Evolutionary conservation across 176 grass and related monocot species (phyloP).

Genomic region (Musa troglodytarum): DNA sequence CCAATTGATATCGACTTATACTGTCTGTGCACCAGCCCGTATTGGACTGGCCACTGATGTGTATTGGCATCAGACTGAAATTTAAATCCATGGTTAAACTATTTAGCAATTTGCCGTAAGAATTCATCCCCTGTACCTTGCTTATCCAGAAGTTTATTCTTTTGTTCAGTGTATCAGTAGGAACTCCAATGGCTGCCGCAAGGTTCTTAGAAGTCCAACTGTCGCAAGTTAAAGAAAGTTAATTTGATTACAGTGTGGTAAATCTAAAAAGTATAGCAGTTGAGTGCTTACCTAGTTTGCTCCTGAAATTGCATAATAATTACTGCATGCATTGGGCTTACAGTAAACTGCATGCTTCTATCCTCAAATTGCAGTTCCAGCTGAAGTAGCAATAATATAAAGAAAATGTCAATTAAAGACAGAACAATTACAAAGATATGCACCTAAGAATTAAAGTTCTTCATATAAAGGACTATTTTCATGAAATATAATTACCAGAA

Average conservation of each 20-base stretch:
- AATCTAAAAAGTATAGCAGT: slow-evolving; percentile 15
- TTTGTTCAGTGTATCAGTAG: slow-evolving; percentile 78
- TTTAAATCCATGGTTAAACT: not conserved
- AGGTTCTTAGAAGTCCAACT: slow-evolving; percentile 97
- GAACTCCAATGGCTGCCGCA: slow-evolving; percentile 60
- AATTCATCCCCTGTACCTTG: slow-evolving; percentile 43
- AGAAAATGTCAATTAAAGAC: not conserved
- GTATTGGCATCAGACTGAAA: no score
- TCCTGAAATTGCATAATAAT: slow-evolving; percentile 97
- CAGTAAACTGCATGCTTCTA: slow-evolving; percentile 78
- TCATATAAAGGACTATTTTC: not conserved
- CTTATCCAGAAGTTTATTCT: slow-evolving; percentile 94
- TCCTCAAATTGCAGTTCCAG: slow-evolving; percentile 92
- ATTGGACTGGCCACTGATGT: no score
- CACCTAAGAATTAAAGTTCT: not conserved
- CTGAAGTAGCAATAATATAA: slow-evolving; percentile 28
- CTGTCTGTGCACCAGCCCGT: no score
- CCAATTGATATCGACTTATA: no score
- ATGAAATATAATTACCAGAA: not conserved
- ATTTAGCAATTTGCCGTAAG: not conserved
- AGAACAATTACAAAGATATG: not conserved
- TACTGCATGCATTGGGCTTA: slow-evolving; percentile 85
- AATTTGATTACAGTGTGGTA: slow-evolving; percentile 13
- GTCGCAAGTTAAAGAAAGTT: slow-evolving; percentile 25
- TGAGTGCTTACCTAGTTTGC: slow-evolving; percentile 49